Base-by-base conservation (phyloP, 2,329 filamentous ascomycete species). In the Pseudogymnoascus verrucosus region DNA sequence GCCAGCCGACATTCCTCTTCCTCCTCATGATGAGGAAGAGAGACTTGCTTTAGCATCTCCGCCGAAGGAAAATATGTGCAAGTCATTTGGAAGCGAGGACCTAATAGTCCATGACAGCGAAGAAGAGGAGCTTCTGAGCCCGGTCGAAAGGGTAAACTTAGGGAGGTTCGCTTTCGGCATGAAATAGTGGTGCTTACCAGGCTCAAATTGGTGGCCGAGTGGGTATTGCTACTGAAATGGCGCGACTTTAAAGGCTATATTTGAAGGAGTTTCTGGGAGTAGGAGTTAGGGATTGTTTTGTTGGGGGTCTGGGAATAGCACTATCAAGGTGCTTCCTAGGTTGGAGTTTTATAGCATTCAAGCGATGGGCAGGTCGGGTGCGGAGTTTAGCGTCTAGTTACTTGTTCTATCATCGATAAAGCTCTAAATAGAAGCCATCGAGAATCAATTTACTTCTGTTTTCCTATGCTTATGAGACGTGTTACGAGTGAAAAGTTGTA, bases 81-180 rank as follows among this genome's bases (percentile, higher is more conserved):
- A 57, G 5, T 28, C 51, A 4, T 57, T 57, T 51, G 81, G 81
- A 2, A 83, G 81, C 65, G 81, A 84, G 67, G 81, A 84, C 67
- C 68, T 78, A 39, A 78, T 84, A 19, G 70, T 82, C 40, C 79
- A 78, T 19, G 76, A 79, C 64, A 82, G 79, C 60, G 80, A 83
- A 44, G 78, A 66, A 42, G 72, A 73, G 6, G 71, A 72, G 12
- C 44, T 63, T 10, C 61, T 71, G 1, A 70, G 68, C 8, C 68
- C 68, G 44, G 37, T 51, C 34, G 61, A 57, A 57, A 57, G 28
- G n/a, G 51, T 57, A n/a, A 34, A 57, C 11, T 21, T 57, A 1
- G 51, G 51, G 7, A 57, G 16, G 28, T 57, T 57, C 19, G 51
- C 51, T 19, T 57, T 57, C 51, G 51, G 51, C 1, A 16, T 14